phyloP scores from a whole-genome alignment of 2,329 filamentous ascomycete species.

The Nothopassalora personata region DNA sequence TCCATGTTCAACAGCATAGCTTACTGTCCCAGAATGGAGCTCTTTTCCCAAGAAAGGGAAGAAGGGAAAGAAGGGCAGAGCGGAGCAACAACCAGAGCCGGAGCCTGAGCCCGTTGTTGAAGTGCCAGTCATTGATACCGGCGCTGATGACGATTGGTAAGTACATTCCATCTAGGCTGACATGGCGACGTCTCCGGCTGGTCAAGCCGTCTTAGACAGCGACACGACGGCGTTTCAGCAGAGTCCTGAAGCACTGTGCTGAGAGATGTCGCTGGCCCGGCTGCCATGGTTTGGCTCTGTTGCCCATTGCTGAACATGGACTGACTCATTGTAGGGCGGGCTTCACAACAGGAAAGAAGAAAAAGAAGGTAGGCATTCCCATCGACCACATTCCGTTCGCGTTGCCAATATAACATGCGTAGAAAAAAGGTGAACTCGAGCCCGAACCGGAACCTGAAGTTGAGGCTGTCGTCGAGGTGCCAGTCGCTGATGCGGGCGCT shows the following conservation, averaged over 20 bases:
- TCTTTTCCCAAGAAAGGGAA: constrained; percentile 33
- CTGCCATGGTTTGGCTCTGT: too few relatives aligned
- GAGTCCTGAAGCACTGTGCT: constrained; percentile 23
- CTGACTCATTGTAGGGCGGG: too few relatives aligned
- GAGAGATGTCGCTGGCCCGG: constrained; percentile 14
- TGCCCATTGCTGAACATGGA: too few relatives aligned
- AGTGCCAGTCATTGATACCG: constrained; percentile 11
- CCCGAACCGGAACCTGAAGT: constrained; percentile 21
- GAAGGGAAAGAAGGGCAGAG: constrained; percentile 27
- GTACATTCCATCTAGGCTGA: too few relatives aligned
- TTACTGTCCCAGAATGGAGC: constrained; percentile 34
- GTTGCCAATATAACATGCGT: too few relatives aligned
- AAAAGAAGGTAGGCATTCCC: constrained; percentile 20
- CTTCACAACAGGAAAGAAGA: constrained; percentile 15
- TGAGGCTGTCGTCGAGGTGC: background rate
- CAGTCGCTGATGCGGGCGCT: too few relatives aligned
- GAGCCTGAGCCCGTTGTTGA: constrained; percentile 18
- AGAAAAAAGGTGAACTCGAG: constrained; percentile 10
- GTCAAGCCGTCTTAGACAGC: too few relatives aligned
- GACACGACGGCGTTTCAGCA: background rate
- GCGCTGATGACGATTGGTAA: background rate
- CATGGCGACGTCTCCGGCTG: too few relatives aligned
- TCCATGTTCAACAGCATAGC: background rate
- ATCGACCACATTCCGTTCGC: background rate
- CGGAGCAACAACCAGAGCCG: constrained; percentile 14